phyloP scores from a whole-genome alignment of 805 yeast genomes.

The Candida yuanshanica region DNA sequence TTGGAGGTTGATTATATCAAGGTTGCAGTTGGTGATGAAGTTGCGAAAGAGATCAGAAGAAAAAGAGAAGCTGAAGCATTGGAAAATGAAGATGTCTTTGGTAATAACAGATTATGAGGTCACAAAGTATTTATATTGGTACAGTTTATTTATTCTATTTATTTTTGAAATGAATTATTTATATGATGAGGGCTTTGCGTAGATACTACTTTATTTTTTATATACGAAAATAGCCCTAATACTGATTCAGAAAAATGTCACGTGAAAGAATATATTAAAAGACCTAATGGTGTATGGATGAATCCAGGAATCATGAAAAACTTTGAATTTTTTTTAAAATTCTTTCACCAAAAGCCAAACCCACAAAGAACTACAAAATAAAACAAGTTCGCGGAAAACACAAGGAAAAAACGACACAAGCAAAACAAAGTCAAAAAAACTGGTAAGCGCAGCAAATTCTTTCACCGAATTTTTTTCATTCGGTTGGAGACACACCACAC shows the following conservation, averaged over 20 bases:
- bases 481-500: conserved; percentile 7
- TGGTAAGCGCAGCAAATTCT: conserved; percentile 5
- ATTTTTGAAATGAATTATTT: neutral
- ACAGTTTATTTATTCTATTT: conserved; percentile 4
- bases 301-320: too few relatives aligned
- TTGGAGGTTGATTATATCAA: conserved; percentile 69
- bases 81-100: neutral
- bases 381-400: neutral
- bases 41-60: conserved; percentile 17
- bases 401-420: neutral
- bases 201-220: too few relatives aligned
- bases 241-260: too few relatives aligned
- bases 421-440: neutral
- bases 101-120: neutral
- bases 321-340: neutral
- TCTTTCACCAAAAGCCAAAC: neutral
- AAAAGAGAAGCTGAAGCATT: conserved; percentile 5
- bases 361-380: neutral
- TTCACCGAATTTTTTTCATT: neutral
- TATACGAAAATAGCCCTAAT: neutral
- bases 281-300: neutral
- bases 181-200: neutral
- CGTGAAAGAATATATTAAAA: too few relatives aligned
- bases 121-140: neutral
- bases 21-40: conserved; percentile 48